A percentile compares a stretch with the other conserved stretches of the same genome.
Evolutionary conservation across 2,329 filamentous ascomycete genomes (phyloP).

Genomic region (Claviceps citrina): DNA sequence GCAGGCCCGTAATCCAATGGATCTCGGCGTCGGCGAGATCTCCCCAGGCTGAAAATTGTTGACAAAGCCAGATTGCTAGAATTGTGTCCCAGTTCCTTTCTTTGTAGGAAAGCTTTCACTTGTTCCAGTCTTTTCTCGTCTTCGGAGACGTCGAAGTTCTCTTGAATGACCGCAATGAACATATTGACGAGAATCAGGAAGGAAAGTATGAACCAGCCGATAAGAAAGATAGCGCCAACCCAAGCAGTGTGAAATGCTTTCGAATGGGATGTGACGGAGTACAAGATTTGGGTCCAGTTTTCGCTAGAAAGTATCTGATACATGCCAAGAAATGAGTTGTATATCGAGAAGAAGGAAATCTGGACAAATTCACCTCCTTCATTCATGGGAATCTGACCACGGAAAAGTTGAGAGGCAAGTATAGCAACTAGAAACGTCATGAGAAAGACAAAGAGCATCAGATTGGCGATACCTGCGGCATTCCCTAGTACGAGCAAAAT

Average conservation of each 20-base stretch:
- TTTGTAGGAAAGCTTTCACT: conserved; percentile 83
- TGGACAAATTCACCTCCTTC: conserved; percentile 44
- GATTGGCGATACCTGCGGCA: conserved; percentile 76
- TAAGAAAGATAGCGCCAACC: conserved; percentile 82
- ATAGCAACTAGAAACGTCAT: conserved; percentile 90
- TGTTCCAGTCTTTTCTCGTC: conserved; percentile 96
- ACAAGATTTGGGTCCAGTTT: conserved; percentile 84
- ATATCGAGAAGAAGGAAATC: conserved; percentile 78
- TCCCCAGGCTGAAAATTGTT: conserved; percentile 50
- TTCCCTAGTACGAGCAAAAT: conserved; percentile 84
- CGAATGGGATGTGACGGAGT: conserved; percentile 60
- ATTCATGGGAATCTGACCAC: conserved; percentile 61
- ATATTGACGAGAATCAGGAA: conserved; percentile 97
- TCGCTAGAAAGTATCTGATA: conserved; percentile 94
- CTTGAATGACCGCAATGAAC: conserved; percentile 99
- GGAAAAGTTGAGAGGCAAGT: conserved; percentile 83
- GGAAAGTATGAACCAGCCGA: conserved; percentile 87
- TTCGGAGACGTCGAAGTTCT: conserved; percentile 97
- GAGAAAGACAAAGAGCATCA: conserved; percentile 92
- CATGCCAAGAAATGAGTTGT: conserved; percentile 93
- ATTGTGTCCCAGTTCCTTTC: conserved; percentile 66
- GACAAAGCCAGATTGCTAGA: conserved; percentile 62
- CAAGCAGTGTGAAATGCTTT: conserved; percentile 57
- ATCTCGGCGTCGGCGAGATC: conserved; percentile 50
- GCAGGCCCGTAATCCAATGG: conserved; percentile 84